Evolutionary conservation across 2,329 filamentous ascomycete genomes (phyloP).

Genomic region (Colletotrichum ledebouriae): DNA sequence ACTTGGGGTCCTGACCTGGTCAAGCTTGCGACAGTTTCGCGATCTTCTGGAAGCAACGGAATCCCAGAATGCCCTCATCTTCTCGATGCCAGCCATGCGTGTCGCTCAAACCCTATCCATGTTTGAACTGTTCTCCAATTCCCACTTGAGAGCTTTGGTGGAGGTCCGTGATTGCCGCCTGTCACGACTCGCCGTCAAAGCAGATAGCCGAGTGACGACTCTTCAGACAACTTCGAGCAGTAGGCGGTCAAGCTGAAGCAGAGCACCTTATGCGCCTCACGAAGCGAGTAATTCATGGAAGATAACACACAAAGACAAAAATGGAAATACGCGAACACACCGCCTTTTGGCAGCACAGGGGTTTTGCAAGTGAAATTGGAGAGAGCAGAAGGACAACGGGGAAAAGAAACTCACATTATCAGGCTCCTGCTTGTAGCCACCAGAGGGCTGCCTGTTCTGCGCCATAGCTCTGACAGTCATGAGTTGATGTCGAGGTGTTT

Average conservation of each 20-base stretch:
- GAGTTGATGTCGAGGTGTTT: constrained; percentile 38
- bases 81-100: constrained; percentile 34
- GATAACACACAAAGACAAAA: not conserved
- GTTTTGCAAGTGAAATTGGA: not conserved
- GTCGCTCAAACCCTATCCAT: constrained; percentile 42
- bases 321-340: not conserved
- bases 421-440: constrained; percentile 49
- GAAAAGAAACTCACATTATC: constrained; percentile 48
- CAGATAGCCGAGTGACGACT: constrained; percentile 34
- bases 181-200: constrained; percentile 41
- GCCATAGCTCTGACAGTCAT: constrained; percentile 45
- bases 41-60: constrained; percentile 59
- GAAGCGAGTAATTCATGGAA: constrained; percentile 22
- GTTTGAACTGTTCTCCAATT: constrained; percentile 33
- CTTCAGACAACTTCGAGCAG: constrained; percentile 25
- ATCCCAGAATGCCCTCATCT: constrained; percentile 40
- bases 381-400: constrained; percentile 25
- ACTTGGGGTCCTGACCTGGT: constrained; percentile 57
- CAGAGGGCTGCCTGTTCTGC: constrained; percentile 44
- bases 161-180: constrained; percentile 39
- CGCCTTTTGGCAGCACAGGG: constrained; percentile 19
- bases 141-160: constrained; percentile 35
- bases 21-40: constrained; percentile 60
- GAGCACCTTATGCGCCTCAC: constrained; percentile 31
- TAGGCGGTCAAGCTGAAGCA: constrained; percentile 32